These are phyloP conservation scores for Rhinocladiella mackenziei DNA, from an alignment of 2,329 filamentous ascomycete species.

Conservation along the genomic window DNA sequence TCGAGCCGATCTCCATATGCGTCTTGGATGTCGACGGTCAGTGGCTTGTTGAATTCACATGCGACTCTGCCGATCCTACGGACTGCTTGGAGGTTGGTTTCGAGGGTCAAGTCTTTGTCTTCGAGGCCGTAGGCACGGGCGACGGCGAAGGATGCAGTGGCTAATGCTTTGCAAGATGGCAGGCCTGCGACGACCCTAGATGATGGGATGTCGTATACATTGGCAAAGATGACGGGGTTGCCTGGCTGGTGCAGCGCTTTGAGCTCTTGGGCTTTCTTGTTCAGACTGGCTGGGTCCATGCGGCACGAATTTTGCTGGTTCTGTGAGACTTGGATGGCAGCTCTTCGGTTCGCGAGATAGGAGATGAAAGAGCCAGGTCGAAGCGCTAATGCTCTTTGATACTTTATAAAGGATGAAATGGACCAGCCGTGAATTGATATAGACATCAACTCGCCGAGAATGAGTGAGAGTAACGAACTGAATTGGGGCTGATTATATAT, in stretches of 20 bases:
- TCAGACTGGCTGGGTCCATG: constrained; percentile 1
- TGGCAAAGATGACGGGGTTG: constrained; percentile 52
- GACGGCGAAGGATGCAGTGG: constrained; percentile 52
- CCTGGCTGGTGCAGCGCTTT: constrained; percentile 49
- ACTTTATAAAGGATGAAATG: no score
- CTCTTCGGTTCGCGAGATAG: no score
- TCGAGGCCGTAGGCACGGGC: constrained; percentile 44
- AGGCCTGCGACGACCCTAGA: constrained; percentile 42
- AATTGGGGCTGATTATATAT: no score
- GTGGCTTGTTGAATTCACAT: constrained; percentile 41
- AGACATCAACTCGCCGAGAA: no score
- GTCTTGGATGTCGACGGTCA: constrained; percentile 59
- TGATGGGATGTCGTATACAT: constrained; percentile 53
- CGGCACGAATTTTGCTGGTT: no score
- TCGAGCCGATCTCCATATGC: constrained; percentile 52
- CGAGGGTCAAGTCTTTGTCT: constrained; percentile 49
- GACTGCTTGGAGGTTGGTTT: constrained; percentile 46
- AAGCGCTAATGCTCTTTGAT: no score
- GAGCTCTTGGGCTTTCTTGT: constrained; percentile 33
- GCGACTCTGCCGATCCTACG: constrained; percentile 44
- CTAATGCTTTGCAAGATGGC: constrained; percentile 42
- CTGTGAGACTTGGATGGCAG: no score
- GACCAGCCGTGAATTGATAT: no score
- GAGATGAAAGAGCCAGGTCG: no score
- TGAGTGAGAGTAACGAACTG: no score